A percentile compares a stretch with the other conserved stretches of the same genome.
phyloP scores from a whole-genome alignment of 2,329 filamentous ascomycete genomes.

The Aureobasidium sp. region DNA sequence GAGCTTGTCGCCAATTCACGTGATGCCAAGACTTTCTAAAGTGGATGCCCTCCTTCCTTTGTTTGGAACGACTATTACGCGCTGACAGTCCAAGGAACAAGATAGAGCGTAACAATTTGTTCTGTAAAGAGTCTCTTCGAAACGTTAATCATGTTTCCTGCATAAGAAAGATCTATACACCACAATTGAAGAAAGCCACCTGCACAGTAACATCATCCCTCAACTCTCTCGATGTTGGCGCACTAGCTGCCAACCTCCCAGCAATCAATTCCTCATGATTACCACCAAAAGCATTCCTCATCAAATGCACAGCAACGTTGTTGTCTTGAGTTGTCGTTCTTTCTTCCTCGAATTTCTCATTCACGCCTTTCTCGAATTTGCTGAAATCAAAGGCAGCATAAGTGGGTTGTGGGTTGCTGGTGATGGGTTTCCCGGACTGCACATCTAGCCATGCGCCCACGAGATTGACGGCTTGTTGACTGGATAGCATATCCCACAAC shows the following conservation, averaged over 20 bases:
- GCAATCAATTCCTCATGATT: conserved; percentile 33
- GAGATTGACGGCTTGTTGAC: conserved; percentile 21
- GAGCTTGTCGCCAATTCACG: background rate
- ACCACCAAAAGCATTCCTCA: conserved; percentile 47
- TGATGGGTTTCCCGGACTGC: conserved; percentile 17
- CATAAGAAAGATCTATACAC: no score
- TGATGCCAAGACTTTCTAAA: background rate
- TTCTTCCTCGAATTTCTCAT: conserved; percentile 40
- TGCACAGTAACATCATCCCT: conserved; percentile 47
- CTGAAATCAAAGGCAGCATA: conserved; percentile 24
- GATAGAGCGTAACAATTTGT: no score
- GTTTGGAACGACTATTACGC: no score
- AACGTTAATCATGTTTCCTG: no score
- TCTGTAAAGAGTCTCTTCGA: no score
- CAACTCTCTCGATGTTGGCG: conserved; percentile 30
- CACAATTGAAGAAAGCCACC: conserved; percentile 42
- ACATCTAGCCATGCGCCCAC: conserved; percentile 50
- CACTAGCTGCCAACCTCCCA: conserved; percentile 30
- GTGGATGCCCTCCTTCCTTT: background rate
- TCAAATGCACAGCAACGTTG: conserved; percentile 45
- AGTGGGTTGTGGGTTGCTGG: conserved; percentile 18
- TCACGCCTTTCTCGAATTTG: conserved; percentile 34
- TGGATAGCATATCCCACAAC: conserved; percentile 41
- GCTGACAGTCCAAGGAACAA: no score
- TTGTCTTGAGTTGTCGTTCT: conserved; percentile 29